Evolutionary conservation across 345 rosid species (phyloP).

Genomic region (Arabis alpina): DNA sequence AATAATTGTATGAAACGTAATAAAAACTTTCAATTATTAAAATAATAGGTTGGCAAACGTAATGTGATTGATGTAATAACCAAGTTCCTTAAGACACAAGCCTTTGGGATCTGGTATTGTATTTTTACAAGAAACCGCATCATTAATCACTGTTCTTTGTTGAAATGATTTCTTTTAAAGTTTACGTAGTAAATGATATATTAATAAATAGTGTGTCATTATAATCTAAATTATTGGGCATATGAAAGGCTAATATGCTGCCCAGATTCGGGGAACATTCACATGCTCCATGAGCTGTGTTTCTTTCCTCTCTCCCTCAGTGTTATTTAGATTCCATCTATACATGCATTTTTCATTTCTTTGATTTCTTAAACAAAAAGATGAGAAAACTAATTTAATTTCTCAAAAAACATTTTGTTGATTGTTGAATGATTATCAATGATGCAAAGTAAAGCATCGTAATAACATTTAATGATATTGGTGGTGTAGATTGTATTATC

Average conservation of each 20-base stretch:
- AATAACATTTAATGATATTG: not conserved
- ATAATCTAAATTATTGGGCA: constrained; percentile 36
- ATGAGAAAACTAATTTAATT: not conserved
- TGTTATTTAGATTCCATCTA: constrained; percentile 20
- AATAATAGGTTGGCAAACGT: constrained; percentile 36
- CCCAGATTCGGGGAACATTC: constrained; percentile 60
- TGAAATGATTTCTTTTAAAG: constrained; percentile 19
- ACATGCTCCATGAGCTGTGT: constrained; percentile 52
- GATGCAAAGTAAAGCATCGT: not conserved
- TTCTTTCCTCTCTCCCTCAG: not conserved
- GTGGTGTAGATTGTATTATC: not conserved
- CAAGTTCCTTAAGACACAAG: constrained; percentile 51
- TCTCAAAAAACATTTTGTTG: not conserved
- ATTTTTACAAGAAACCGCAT: constrained; percentile 48
- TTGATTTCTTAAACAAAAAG: not conserved
- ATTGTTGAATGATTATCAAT: constrained; percentile 16
- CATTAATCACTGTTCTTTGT: constrained; percentile 34
- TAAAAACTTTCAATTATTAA: constrained; percentile 17
- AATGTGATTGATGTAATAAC: constrained; percentile 45
- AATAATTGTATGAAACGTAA: constrained; percentile 26
- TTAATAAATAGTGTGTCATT: constrained; percentile 8
- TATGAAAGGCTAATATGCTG: constrained; percentile 50
- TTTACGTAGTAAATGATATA: constrained; percentile 1
- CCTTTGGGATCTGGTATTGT: constrained; percentile 40
- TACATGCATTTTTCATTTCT: not conserved